Evolutionary conservation across 495 filamentous ascomycete genomes (phyloP).

Genomic region (Staphylotrichum tortipilum): DNA sequence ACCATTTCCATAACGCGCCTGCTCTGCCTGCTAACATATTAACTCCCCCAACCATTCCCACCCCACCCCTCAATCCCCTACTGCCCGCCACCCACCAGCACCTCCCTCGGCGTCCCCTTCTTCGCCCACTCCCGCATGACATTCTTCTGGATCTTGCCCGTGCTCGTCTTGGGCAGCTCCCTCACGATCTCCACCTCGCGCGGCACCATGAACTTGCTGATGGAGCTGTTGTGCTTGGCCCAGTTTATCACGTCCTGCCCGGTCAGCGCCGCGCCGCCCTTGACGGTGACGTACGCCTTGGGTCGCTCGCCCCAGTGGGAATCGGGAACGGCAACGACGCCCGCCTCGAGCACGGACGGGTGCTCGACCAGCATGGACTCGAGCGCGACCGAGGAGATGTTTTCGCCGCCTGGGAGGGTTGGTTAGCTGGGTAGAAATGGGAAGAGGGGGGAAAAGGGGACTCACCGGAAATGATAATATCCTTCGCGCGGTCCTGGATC

Average conservation of each 20-base stretch:
- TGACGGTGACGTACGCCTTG: conserved; percentile 84
- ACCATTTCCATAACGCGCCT: too few species aligned
- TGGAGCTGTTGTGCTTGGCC: conserved; percentile 68
- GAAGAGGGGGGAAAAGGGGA: background rate
- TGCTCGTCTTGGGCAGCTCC: conserved; percentile 93
- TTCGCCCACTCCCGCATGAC: conserved; percentile 81
- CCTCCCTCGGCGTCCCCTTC: conserved; percentile 24
- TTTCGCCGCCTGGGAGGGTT: conserved; percentile 66
- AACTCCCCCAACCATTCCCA: background rate
- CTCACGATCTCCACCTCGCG: conserved; percentile 80
- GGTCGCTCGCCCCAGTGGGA: conserved; percentile 91
- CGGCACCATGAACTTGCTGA: conserved; percentile 94
- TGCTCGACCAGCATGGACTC: conserved; percentile 89
- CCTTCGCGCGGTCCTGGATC: conserved; percentile 89
- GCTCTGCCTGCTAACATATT: too few species aligned
- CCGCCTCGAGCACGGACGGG: conserved; percentile 81
- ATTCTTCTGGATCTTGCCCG: conserved; percentile 95
- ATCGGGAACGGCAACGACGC: conserved; percentile 82
- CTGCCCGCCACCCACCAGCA: background rate
- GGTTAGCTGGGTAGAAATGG: background rate
- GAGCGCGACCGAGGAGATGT: conserved; percentile 88
- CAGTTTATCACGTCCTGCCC: conserved; percentile 71
- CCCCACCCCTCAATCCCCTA: background rate
- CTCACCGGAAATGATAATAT: conserved; percentile 95
- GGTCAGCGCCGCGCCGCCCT: conserved; percentile 41